A percentile compares a stretch with the other conserved stretches of the same genome.
phyloP scores from a whole-genome alignment of 2,329 filamentous ascomycete genomes.

The Gyromitra esculenta region DNA sequence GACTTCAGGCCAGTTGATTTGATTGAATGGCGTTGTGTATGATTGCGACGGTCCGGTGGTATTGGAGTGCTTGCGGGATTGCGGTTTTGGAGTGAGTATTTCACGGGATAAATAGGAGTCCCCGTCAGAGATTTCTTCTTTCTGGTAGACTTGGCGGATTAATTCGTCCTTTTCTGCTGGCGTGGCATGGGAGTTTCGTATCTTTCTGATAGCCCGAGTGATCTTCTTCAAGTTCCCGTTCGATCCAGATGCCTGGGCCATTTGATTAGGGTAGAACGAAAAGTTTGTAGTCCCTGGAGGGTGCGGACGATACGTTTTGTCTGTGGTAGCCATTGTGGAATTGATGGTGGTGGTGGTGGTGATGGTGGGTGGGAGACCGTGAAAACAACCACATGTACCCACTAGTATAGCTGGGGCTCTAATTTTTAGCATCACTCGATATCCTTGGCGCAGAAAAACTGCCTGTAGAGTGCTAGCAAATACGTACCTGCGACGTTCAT shows the following conservation, averaged over 20 bases:
- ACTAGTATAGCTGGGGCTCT: neutral
- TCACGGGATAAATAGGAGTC: neutral
- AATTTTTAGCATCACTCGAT: neutral
- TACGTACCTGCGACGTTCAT: too few species aligned
- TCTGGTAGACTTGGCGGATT: neutral
- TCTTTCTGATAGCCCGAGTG: neutral
- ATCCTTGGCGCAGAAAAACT: neutral
- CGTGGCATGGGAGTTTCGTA: neutral
- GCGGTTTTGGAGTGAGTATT: slow-evolving; percentile 10
- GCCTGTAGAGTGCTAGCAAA: neutral
- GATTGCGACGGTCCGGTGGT: neutral
- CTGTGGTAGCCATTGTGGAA: neutral
- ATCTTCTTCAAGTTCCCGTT: neutral
- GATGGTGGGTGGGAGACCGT: neutral
- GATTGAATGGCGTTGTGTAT: neutral
- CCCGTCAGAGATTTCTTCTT: neutral
- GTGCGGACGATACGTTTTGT: neutral
- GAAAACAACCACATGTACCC: neutral
- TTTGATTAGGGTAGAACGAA: neutral
- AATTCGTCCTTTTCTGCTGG: slow-evolving; percentile 7
- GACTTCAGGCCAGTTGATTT: slow-evolving; percentile 17
- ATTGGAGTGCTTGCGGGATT: neutral
- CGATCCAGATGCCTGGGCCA: neutral
- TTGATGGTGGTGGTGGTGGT: neutral
- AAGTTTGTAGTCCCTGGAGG: neutral